Conservation (phyloP, 257 asterid genomes). For the Leonotis leonurus region DNA sequence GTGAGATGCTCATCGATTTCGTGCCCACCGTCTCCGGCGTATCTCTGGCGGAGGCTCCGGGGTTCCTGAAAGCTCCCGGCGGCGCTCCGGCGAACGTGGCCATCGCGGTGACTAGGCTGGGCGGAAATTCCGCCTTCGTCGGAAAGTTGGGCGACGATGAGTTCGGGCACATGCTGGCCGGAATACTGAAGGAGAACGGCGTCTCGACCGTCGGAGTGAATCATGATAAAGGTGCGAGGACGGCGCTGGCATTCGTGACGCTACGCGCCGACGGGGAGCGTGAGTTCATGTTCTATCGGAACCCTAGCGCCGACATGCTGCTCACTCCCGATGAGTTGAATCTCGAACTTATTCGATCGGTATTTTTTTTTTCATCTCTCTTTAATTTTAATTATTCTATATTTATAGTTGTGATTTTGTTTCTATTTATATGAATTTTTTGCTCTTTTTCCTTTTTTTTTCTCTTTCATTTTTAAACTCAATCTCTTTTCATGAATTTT, state of each 20-base stretch:
- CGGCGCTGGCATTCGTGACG: conserved; percentile 68
- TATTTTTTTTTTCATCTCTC: neutral
- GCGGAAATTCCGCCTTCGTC: conserved; percentile 54
- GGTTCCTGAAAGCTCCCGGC: conserved; percentile 65
- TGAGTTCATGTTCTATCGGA: conserved; percentile 49
- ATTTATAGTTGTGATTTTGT: too few relatives aligned
- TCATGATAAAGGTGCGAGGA: conserved; percentile 49
- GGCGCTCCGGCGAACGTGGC: conserved; percentile 87
- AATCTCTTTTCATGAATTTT: too few relatives aligned
- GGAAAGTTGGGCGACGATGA: conserved; percentile 3
- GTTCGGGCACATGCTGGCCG: conserved; percentile 63
- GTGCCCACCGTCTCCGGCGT: conserved; percentile 75
- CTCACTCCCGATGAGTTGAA: neutral
- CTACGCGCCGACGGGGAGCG: conserved; percentile 77
- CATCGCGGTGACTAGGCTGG: conserved; percentile 59
- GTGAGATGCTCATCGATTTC: conserved; percentile 77
- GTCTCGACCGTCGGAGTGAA: conserved; percentile 42
- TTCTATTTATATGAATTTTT: too few relatives aligned
- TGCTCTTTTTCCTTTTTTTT: too few relatives aligned
- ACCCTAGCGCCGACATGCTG: neutral
- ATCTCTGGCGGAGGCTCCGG: conserved; percentile 66
- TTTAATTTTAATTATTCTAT: too few relatives aligned
- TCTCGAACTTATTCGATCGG: neutral
- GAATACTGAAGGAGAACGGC: conserved; percentile 45
- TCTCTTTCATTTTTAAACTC: too few relatives aligned